Percentiles rank a stretch among this genome's conserved stretches.
Evolutionary conservation across 495 filamentous ascomycete species (phyloP).

Genomic region (Margaritispora aquatica): DNA sequence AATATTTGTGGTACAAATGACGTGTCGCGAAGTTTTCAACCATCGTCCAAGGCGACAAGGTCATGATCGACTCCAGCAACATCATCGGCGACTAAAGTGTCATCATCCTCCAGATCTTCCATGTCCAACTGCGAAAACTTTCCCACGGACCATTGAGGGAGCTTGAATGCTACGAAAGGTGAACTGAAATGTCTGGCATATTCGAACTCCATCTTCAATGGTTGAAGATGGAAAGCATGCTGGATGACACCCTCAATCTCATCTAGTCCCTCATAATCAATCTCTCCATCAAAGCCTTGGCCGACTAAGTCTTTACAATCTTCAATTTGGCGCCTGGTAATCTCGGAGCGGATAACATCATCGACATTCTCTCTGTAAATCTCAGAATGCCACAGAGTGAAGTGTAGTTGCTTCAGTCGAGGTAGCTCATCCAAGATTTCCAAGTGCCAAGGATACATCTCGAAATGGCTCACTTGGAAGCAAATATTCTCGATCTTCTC

Average conservation of each 20-base stretch:
- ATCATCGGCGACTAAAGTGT: not conserved
- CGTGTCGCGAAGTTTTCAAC: not conserved
- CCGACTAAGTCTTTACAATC: not conserved
- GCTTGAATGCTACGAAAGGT: not conserved
- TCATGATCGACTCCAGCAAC: not conserved
- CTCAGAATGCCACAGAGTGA: not conserved
- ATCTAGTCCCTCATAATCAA: not conserved
- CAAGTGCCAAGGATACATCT: not conserved
- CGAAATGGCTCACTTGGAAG: not conserved
- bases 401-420: not conserved
- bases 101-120: not conserved
- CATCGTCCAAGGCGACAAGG: not conserved
- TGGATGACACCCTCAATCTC: not conserved
- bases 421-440: not conserved
- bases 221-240: not conserved
- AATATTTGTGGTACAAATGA: not conserved
- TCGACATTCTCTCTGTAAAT: not conserved
- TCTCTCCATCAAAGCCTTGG: not conserved
- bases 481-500: not conserved
- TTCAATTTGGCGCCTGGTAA: not conserved
- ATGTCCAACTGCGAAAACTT: not conserved
- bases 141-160: not conserved
- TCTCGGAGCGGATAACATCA: not conserved
- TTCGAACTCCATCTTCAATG: not conserved
- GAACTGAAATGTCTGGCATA: not conserved